phyloP scores from a whole-genome alignment of 2,329 filamentous ascomycete species.

The Microsporum ferrugineum region DNA sequence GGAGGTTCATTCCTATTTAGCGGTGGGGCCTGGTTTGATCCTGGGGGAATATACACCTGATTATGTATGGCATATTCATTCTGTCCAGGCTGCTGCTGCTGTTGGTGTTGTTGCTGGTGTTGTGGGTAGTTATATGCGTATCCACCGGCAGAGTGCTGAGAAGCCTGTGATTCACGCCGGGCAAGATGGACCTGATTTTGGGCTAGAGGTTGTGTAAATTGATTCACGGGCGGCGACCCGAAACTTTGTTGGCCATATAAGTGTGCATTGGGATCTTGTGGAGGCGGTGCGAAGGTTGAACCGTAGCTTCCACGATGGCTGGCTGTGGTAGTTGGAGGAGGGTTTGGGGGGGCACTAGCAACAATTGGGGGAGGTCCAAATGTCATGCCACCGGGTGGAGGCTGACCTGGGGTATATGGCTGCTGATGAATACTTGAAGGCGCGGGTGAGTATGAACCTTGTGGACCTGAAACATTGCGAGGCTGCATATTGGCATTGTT shows the following conservation, averaged over 20 bases:
- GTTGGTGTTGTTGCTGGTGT: slow-evolving; percentile 17
- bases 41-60: slow-evolving; percentile 38
- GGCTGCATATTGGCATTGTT: neutral
- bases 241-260: slow-evolving; percentile 25
- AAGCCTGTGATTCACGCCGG: slow-evolving; percentile 13
- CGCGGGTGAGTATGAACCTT: neutral
- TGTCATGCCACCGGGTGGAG: slow-evolving; percentile 17
- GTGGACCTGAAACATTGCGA: neutral
- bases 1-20: neutral
- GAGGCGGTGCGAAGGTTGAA: slow-evolving; percentile 22
- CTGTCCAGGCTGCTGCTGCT: slow-evolving; percentile 16
- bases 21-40: slow-evolving; percentile 23
- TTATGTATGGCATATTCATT: slow-evolving; percentile 34
- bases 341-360: neutral
- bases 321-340: slow-evolving; percentile 14
- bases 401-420: neutral
- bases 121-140: slow-evolving; percentile 36
- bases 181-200: slow-evolving; percentile 12
- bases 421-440: slow-evolving; percentile 12
- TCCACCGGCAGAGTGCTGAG: slow-evolving; percentile 23
- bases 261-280: slow-evolving; percentile 27
- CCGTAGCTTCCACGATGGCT: slow-evolving; percentile 15
- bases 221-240: slow-evolving; percentile 8
- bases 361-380: slow-evolving; percentile 18
- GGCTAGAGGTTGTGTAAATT: slow-evolving; percentile 5